phyloP scores from a whole-genome alignment of 1,284 basidiomycete species.

The Ganoderma boninense region DNA sequence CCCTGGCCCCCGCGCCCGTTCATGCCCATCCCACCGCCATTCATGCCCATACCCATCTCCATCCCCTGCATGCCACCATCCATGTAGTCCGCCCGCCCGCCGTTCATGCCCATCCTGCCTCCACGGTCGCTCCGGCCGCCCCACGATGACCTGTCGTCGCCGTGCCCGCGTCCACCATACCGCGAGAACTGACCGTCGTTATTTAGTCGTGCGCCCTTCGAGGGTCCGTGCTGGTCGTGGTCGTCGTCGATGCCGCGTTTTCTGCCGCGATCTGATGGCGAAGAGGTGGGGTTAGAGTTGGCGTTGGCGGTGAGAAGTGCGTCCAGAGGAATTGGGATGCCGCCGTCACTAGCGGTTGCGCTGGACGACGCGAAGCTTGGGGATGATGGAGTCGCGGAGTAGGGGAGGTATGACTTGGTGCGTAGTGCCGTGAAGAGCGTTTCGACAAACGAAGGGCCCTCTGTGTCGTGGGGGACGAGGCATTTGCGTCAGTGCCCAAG shows the following conservation, averaged over 20 bases:
- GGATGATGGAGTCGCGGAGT: slow-evolving; percentile 49
- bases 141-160: slow-evolving; percentile 43
- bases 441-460: slow-evolving; percentile 82
- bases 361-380: slow-evolving; percentile 44
- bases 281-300: slow-evolving; percentile 44
- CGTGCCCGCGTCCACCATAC: slow-evolving; percentile 45
- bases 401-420: slow-evolving; percentile 85
- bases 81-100: slow-evolving; percentile 41
- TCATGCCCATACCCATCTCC: slow-evolving; percentile 47
- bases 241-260: slow-evolving; percentile 76
- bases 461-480: slow-evolving; percentile 48
- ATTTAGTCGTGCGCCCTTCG: slow-evolving; percentile 75
- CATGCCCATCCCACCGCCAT: slow-evolving; percentile 45
- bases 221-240: slow-evolving; percentile 63
- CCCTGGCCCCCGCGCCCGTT: slow-evolving; percentile 57
- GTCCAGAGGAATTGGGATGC: slow-evolving; percentile 83
- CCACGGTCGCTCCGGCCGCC: slow-evolving; percentile 49
- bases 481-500: slow-evolving; percentile 7
- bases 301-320: slow-evolving; percentile 60
- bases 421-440: slow-evolving; percentile 84
- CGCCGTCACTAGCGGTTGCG: slow-evolving; percentile 53
- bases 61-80: slow-evolving; percentile 44
- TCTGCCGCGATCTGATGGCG: slow-evolving; percentile 60
- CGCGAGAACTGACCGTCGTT: slow-evolving; percentile 70
- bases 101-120: slow-evolving; percentile 38